Evolutionary conservation across 2,329 filamentous ascomycete genomes (phyloP), one percentile per base, ranked within the genome.

Genomic region (Penicillium vulpinum): DNA sequence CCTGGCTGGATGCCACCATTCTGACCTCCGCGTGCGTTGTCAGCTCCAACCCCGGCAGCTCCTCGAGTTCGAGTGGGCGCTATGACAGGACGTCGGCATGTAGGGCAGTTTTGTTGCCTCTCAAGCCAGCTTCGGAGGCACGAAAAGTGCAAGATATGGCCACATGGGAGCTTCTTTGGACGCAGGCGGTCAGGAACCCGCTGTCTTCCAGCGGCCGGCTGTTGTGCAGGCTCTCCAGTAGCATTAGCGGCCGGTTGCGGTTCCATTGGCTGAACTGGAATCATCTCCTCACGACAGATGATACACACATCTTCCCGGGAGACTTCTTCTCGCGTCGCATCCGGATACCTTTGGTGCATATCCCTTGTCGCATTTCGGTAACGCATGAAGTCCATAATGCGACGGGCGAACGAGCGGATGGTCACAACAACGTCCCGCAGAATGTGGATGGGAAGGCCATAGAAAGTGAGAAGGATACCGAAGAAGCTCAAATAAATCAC

Each of bases 91-190:
- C 90, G 85, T 65, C 94, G 86, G 73, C 94, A 99, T 2, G 92
- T 99, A 7, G 94, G 94, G 72, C 94, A 99, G 33, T 96, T 92
- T 77, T 99, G 94, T 74, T 99, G 94, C 62, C 94, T 84, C 78
- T 99, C 94, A 28, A 99, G 83, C 94, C 94, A 99, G 73, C 92
- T 96, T 75, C 94, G 91, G 56, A 99, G 84, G 73, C 94, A 99
- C 46, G 92, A 89, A 63, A 97, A 89, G 74, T 99, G 94, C 38
- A 99, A 78, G 38, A 97, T 94, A 70, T 99, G 94, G 5, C 93
- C 92, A 74, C 94, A 99, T 0, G 94, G 94, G 10, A 99, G 83
- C 76, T 96, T 97, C 80, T 99, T 99, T 7, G 94, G 91, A 21
- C 94, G 85, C 55, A 90, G 84, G 53, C 93, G 85, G 69, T 97